Evolutionary conservation across 139 green algal genomes (phyloP), one percentile per base, ranked within the genome.

Genomic region (Coccomyxa sp.): DNA sequence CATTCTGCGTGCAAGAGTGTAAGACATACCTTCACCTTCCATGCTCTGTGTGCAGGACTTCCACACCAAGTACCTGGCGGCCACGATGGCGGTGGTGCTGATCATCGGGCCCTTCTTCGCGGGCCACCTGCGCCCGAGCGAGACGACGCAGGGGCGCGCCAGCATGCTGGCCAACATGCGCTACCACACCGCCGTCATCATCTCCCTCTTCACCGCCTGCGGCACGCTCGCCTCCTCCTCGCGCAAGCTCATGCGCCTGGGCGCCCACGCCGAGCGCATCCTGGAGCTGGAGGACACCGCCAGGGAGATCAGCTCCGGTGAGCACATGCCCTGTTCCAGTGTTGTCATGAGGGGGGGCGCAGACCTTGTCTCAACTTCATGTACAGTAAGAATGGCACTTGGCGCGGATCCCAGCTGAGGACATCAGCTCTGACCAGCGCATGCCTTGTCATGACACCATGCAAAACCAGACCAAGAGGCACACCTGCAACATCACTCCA

Each of bases 61-160:
- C 34, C 38, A 92, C 74, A 85, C 93, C 70, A 95, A 95, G 84
- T 95, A 95, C 82, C 80, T 92, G 50, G 91, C 84, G 0, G 89
- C 89, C n/a, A 95, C 91, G 2, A 86, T 84, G 37, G 91, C 91
- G 14, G 91, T 95, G 35, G 85, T 86, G 35, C 87, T 95, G 41
- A 94, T 95, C 85, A 92, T 95, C 50, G 91, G 91, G n/a, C 91
- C 91, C 35, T 95, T 94, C 81, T 95, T 95, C 81, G 70, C 70
- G 6, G 86, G 90, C 2, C 81, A 88, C 55, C 70, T 95, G 75
- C 79, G 85, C 35, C 88, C 91, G 5, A 38, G 35, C 39, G 71
- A 55, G n/a, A 82, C 29, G n/a, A 88, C 37, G 68, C 16, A 54
- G 16, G 86, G 86, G 9, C 78, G 89, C 22, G 91, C 88, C n/a